These are phyloP conservation scores for Colletotrichum melonis DNA, from an alignment of 2,329 filamentous ascomycete species.

Conservation along the genomic window DNA sequence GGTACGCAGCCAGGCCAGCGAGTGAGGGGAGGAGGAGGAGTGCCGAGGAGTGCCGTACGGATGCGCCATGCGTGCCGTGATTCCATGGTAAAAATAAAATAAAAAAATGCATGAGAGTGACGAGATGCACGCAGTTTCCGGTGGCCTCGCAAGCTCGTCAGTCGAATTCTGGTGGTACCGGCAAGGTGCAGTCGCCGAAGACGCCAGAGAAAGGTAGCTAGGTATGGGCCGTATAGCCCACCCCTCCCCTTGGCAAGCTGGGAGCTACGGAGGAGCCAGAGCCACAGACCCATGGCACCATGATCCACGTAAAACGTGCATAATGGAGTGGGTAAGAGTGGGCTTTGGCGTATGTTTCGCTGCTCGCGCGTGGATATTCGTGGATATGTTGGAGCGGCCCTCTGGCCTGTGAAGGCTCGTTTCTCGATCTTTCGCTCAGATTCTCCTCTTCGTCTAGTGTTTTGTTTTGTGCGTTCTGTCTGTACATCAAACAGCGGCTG, in stretches of 20 bases:
- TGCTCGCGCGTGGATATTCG: not conserved
- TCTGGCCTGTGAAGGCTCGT: not conserved
- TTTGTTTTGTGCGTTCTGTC: not conserved
- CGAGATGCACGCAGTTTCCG: not conserved
- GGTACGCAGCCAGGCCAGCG: not conserved
- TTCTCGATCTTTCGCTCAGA: not conserved
- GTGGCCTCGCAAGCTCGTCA: not conserved
- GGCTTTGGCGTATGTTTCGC: conserved; percentile 4
- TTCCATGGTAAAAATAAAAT: not conserved
- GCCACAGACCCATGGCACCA: not conserved
- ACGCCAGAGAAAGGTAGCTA: not conserved
- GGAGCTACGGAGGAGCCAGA: not conserved
- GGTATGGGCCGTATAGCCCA: not conserved
- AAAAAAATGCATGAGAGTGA: not conserved
- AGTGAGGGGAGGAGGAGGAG: not conserved
- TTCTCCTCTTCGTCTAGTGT: not conserved
- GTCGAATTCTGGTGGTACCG: not conserved
- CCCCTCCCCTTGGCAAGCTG: conserved; percentile 9
- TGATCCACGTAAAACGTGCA: conserved; percentile 22
- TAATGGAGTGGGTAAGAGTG: conserved; percentile 11
- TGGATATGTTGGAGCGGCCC: not conserved
- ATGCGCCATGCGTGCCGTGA: not conserved
- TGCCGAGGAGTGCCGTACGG: conserved; percentile 1
- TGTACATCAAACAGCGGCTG: conserved; percentile 13
- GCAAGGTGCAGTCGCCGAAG: not conserved